These are phyloP conservation scores for Penicillium sp. DNA, from an alignment of 2,329 filamentous ascomycete genomes.

Conservation along the genomic window DNA sequence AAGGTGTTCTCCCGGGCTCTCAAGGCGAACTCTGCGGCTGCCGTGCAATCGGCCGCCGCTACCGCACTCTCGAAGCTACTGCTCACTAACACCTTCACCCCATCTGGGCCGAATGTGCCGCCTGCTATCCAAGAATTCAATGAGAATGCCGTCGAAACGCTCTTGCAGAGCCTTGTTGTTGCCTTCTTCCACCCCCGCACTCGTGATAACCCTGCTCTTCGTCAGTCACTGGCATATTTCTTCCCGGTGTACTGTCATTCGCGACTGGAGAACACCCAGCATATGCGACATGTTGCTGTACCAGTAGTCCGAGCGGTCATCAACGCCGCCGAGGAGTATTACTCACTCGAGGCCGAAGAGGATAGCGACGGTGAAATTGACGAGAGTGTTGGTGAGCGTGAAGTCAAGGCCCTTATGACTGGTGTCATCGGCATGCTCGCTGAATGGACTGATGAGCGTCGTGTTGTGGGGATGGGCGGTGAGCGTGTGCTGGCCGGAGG, in stretches of 20 bases:
- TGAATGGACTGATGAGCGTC: conserved; percentile 94
- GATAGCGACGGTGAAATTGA: conserved; percentile 75
- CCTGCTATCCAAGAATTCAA: conserved; percentile 49
- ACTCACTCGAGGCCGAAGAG: conserved; percentile 74
- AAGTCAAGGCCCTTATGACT: conserved; percentile 62
- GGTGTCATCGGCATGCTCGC: conserved; percentile 80
- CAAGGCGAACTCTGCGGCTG: conserved; percentile 70
- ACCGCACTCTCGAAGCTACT: conserved; percentile 85
- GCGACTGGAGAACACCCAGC: conserved; percentile 77
- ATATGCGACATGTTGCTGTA: conserved; percentile 77
- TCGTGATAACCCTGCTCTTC: conserved; percentile 76
- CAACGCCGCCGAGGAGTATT: conserved; percentile 65
- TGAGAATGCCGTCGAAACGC: conserved; percentile 68
- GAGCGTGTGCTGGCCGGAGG: conserved; percentile 51
- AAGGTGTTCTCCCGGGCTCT: conserved; percentile 88
- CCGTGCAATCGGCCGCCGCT: conserved; percentile 81
- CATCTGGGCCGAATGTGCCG: conserved; percentile 60
- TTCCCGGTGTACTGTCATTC: conserved; percentile 93
- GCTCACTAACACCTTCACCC: conserved; percentile 73
- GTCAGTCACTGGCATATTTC: conserved; percentile 91
- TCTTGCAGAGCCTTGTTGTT: conserved; percentile 84
- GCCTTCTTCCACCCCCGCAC: conserved; percentile 90
- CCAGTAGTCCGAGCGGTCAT: conserved; percentile 75
- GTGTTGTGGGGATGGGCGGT: conserved; percentile 68
- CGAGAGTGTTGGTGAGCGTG: conserved; percentile 74